Conservation (phyloP, 208 protist genomes). For the Strigomonas galati region DNA sequence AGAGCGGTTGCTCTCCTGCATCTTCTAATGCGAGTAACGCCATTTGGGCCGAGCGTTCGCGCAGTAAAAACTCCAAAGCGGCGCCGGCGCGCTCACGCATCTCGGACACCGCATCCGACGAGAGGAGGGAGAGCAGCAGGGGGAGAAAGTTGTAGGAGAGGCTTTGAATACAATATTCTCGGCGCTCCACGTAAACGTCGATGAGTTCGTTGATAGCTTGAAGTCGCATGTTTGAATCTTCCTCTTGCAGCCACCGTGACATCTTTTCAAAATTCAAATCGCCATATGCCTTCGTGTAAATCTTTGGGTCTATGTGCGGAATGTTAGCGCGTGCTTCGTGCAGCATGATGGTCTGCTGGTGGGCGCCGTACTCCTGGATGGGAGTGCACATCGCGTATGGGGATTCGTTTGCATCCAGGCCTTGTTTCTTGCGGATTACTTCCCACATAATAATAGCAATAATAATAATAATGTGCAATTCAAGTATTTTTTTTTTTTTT, state of each 20-base stretch:
- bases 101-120: slow-evolving; percentile 48
- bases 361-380: slow-evolving; percentile 26
- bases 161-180: slow-evolving; percentile 58
- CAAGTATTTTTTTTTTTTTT: slow-evolving; percentile 1
- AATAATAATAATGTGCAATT: not conserved
- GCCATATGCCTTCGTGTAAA: slow-evolving; percentile 65
- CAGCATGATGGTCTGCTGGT: slow-evolving; percentile 69
- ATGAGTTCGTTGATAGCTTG: slow-evolving; percentile 69
- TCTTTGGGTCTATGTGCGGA: slow-evolving; percentile 50
- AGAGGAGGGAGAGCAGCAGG: slow-evolving; percentile 51
- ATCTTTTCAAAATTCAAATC: slow-evolving; percentile 67
- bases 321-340: slow-evolving; percentile 68
- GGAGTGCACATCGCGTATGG: slow-evolving; percentile 11
- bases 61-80: slow-evolving; percentile 61
- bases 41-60: slow-evolving; percentile 42
- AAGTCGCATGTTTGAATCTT: slow-evolving; percentile 37
- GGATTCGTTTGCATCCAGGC: slow-evolving; percentile 27
- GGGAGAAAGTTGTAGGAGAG: slow-evolving; percentile 51
- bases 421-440: slow-evolving; percentile 66
- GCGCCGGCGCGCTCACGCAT: slow-evolving; percentile 60
- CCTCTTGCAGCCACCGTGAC: slow-evolving; percentile 61
- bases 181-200: slow-evolving; percentile 65
- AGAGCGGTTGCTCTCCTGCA: slow-evolving; percentile 18
- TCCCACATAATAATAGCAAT: slow-evolving; percentile 50
- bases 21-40: slow-evolving; percentile 36